Conservation (phyloP, 257 asterid genomes). For the Jacaranda copaia region DNA sequence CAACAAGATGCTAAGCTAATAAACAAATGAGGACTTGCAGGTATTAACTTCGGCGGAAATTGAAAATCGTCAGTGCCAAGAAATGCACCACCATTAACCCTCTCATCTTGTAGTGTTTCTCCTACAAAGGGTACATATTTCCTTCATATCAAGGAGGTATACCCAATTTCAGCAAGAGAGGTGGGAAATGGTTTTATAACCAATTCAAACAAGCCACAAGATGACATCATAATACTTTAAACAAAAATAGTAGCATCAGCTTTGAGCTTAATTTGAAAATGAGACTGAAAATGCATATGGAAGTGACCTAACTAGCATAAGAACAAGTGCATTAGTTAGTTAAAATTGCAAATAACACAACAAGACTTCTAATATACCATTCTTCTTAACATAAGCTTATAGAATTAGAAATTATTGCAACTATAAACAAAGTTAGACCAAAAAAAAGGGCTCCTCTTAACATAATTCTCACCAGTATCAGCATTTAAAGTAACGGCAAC, state of each 20-base stretch:
- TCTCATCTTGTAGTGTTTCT: constrained; percentile 94
- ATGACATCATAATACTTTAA: neutral
- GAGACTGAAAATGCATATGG: constrained; percentile 26
- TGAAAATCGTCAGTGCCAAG: constrained; percentile 89
- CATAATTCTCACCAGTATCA: neutral
- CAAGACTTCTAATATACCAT: neutral
- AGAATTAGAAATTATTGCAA: neutral
- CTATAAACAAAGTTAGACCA: neutral
- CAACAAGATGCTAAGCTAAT: constrained; percentile 11
- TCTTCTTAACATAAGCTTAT: neutral
- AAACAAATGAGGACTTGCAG: constrained; percentile 57
- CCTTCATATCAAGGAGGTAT: constrained; percentile 22
- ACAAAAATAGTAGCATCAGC: no score
- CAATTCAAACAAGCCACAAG: constrained; percentile 29
- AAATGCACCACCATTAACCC: constrained; percentile 94
- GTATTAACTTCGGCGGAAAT: constrained; percentile 89
- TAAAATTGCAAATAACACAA: constrained; percentile 20
- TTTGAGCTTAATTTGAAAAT: constrained; percentile 7
- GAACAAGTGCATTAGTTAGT: constrained; percentile 4
- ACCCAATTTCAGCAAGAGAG: constrained; percentile 27
- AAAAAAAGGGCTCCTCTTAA: constrained; percentile 23
- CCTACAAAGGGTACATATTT: constrained; percentile 56
- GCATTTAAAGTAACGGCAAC: neutral
- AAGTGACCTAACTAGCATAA: constrained; percentile 12
- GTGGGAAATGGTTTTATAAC: constrained; percentile 13